Evolutionary conservation across 495 filamentous ascomycete genomes (phyloP).

Genomic region (Penicillium goetzii): DNA sequence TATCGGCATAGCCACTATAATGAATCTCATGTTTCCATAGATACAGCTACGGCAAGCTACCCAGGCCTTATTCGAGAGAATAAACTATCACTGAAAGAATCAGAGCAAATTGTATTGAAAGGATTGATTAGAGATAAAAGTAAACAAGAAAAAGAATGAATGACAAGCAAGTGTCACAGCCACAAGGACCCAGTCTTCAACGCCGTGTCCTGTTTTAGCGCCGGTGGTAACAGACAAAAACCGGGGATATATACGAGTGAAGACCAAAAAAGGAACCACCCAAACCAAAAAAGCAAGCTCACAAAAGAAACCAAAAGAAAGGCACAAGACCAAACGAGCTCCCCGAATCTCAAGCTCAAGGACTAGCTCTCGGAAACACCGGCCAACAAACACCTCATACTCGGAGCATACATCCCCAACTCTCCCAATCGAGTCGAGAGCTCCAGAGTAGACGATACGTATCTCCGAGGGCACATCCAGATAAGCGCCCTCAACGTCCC

Average conservation of each 20-base stretch:
- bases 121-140: not conserved
- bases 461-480: not conserved
- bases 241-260: slow-evolving; percentile 23
- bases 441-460: not conserved
- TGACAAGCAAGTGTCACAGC: slow-evolving; percentile 8
- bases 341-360: not conserved
- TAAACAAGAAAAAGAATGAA: slow-evolving; percentile 10
- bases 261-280: slow-evolving; percentile 5
- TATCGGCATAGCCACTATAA: not conserved
- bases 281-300: not conserved
- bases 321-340: not conserved
- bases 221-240: slow-evolving; percentile 17
- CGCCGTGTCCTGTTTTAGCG: slow-evolving; percentile 24
- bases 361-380: slow-evolving; percentile 9
- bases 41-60: not conserved
- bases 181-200: slow-evolving; percentile 10
- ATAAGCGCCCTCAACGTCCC: not conserved
- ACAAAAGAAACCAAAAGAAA: slow-evolving; percentile 10
- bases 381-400: not conserved
- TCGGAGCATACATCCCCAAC: not conserved
- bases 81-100: not conserved
- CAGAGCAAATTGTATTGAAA: not conserved
- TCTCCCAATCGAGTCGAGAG: not conserved
- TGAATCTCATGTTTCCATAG: not conserved
- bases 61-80: not conserved